Evolutionary conservation across 352 stramenopile species (phyloP).

Genomic region (Phytophthora sojae): DNA sequence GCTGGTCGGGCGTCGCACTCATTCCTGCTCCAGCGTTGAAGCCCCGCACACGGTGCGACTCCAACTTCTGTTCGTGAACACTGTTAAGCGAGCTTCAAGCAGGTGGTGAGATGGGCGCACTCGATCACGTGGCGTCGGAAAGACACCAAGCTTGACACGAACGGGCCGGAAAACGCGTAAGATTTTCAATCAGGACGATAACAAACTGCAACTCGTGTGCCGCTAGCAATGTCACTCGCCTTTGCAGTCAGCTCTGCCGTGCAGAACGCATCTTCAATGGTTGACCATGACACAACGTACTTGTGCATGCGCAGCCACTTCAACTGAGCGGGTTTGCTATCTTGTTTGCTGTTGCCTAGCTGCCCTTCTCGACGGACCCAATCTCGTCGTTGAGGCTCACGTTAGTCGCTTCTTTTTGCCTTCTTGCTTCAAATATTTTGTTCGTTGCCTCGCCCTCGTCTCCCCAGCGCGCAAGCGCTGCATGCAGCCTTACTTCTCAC

Average conservation of each 20-base stretch:
- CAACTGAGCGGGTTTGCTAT: not conserved
- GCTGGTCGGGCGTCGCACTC: slow-evolving; percentile 2
- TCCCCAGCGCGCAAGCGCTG: not conserved
- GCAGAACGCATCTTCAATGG: slow-evolving; percentile 1
- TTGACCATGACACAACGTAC: not conserved
- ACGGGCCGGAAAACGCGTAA: not conserved
- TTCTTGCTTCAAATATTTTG: not conserved
- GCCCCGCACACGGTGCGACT: not conserved
- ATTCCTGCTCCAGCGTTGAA: not conserved
- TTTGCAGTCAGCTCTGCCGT: not conserved
- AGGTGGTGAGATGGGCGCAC: slow-evolving; percentile 9
- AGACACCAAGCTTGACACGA: slow-evolving; percentile 4
- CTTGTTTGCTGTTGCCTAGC: not conserved
- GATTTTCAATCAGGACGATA: too few relatives aligned
- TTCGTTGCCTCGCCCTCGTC: not conserved
- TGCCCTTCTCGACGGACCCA: not conserved
- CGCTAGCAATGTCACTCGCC: too few relatives aligned
- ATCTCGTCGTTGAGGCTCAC: not conserved
- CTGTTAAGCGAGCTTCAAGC: slow-evolving; percentile 14
- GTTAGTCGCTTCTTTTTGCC: not conserved
- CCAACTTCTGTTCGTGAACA: slow-evolving; percentile 6
- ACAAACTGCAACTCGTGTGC: too few relatives aligned
- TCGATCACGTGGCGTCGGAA: slow-evolving; percentile 21
- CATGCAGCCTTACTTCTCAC: too few relatives aligned
- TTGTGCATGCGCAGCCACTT: not conserved